Conservation (phyloP, 75 land plant species). For the Sequoia sempervirens region DNA sequence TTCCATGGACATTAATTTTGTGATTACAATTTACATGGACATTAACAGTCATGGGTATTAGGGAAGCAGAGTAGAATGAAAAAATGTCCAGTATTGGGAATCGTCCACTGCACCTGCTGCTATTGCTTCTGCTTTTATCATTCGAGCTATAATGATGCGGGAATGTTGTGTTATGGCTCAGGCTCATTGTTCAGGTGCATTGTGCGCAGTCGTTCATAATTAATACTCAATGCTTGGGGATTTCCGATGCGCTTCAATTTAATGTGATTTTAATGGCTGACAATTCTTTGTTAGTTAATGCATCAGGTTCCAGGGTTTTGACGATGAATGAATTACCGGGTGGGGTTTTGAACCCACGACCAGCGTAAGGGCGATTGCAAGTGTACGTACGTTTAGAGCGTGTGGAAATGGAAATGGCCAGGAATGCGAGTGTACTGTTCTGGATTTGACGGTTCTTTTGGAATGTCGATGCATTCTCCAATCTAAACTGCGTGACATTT, state of each 20-base stretch:
- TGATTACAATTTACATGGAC: neutral
- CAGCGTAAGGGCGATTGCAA: neutral
- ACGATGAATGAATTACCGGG: no score
- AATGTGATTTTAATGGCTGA: constrained; percentile 4
- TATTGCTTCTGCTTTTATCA: neutral
- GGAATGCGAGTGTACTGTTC: neutral
- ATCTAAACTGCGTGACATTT: neutral
- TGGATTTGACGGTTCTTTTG: neutral
- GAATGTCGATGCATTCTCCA: neutral
- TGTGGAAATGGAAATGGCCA: neutral
- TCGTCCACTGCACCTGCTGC: neutral
- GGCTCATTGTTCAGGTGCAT: constrained; percentile 6
- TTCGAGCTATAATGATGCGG: neutral
- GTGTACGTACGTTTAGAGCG: neutral
- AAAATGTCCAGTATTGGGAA: constrained; percentile 2
- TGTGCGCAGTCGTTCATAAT: neutral
- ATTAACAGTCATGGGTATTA: neutral
- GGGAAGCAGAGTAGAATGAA: constrained; percentile 1
- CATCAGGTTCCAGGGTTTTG: neutral
- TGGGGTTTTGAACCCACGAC: neutral
- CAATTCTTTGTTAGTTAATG: neutral
- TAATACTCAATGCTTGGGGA: neutral
- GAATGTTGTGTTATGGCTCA: neutral
- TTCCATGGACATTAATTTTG: neutral
- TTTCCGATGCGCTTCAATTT: neutral